Base-by-base conservation (phyloP, 1,284 basidiomycete species). In the Ceratobasidium sp. region DNA sequence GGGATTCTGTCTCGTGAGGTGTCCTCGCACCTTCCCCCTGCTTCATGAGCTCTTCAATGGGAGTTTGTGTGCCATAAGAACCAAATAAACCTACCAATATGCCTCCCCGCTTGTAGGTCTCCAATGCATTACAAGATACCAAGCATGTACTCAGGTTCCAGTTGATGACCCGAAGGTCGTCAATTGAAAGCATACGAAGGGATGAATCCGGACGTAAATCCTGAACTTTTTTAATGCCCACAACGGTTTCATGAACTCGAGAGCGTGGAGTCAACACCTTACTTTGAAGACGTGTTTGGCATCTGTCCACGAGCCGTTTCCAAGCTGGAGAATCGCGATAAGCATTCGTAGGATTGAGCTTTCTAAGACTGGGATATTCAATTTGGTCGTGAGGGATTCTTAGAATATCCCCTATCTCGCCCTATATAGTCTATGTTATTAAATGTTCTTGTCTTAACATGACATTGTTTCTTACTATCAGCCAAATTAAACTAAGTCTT, bases 141-240 rank as follows among this genome's bases (percentile, higher is more conserved):
- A 69, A n/a, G 28, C 52, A 57, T 21, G 43, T 54, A 21, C 21
- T 58, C 18, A 69, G 46, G 26, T 69, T 43, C 66, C 66, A 69
- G 11, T 54, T 14, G 41, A 69, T 69, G 8, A 16, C 8, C 9
- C 26, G 21, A 9, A 69, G 66, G 18, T 69, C 66, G 1, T 35
- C 21, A n/a, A 69, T 32, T 1, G 66, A 16, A 2, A 69, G 43
- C 23, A 69, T 41, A 32, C 30, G 41, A 16, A 52, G 43, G 2
- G 38, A 21, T 14, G 21, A n/a, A 8, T 47, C 32, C 1, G 54
- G 44, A 6, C 52, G 35, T 13, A 52, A 52, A 43, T 69, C 66
- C 13, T 57, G 35, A 26, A 16, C 11, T 23, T 69, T 69, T 18
- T 41, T 35, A 3, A 69, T 9, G 32, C 57, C 35, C 14, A 43